Evolutionary conservation across 805 yeast species (phyloP), one percentile per base, ranked within the genome.

Genomic region (Kodamaea sagamina): DNA sequence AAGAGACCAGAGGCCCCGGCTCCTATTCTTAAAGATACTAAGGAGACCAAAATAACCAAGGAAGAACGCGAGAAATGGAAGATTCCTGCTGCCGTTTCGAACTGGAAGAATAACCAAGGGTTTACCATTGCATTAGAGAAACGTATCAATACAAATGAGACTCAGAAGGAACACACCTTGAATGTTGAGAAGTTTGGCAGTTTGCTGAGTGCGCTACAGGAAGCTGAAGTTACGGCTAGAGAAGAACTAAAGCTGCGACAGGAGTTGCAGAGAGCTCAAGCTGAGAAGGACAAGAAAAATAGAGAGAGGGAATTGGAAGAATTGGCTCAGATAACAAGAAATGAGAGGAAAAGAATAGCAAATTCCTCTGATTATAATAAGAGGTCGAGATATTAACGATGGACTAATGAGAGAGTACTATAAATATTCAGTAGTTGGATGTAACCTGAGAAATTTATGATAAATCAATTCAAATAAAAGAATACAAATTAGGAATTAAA

Each of bases 31-130:
- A 62, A 66, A 41, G 43, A 40, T 32, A 79, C 78, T 41, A 52
- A 29, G 47, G 47, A 40, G 16, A 51, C 16, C 68, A 74, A 61
- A 54, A 60, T 84, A 13, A 77, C 89, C 0, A 78, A 79, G 19
- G 87, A 84, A 51, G 95, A 89, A 41, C 86, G 81, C 49, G 79
- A 77, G 19, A 75, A 78, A 47, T 92, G 97, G 97, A 74, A 76
- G 37, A 89, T 93, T 22, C 98, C 98, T 0, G 82, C 96, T 0
- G 88, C 95, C 1, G 78, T 92, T 0, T 92, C 98, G 1, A 89
- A 88, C 61, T 93, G 98, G 97, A 90, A 89, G 62, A 93, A 93
- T 61, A 87, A 90, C 12, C 85, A 86, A 52, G 97, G 98, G 1
- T 88, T 81, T 58, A 81, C 96, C 0, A 82, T 90, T 35, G 81